Conservation (phyloP, 306 rosid species). For the Echinosophora koreensis region DNA sequence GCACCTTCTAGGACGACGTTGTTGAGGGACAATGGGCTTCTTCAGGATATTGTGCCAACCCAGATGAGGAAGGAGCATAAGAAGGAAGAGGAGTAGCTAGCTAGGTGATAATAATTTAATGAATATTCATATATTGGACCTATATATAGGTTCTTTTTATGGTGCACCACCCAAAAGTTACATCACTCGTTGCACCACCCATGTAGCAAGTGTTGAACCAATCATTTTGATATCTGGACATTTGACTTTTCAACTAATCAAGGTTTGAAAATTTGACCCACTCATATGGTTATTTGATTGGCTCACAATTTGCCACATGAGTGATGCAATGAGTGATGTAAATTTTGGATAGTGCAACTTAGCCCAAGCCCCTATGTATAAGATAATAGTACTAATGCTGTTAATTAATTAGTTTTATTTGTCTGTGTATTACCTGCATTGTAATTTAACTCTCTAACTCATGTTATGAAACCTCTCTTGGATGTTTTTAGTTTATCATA, state of each 20-base stretch:
- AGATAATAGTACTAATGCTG: not conserved
- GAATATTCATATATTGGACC: not conserved
- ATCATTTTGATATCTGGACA: too few relatives aligned
- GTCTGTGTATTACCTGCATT: slow-evolving; percentile 15
- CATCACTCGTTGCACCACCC: too few relatives aligned
- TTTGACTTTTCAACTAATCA: too few relatives aligned
- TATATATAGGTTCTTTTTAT: too few relatives aligned
- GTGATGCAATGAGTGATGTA: too few relatives aligned
- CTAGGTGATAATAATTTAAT: slow-evolving; percentile 4
- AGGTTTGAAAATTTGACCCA: too few relatives aligned
- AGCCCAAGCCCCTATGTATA: too few relatives aligned
- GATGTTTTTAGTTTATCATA: not conserved
- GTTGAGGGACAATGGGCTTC: slow-evolving; percentile 78
- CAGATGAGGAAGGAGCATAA: slow-evolving; percentile 61
- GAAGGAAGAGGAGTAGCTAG: slow-evolving; percentile 42
- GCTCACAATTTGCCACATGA: too few relatives aligned
- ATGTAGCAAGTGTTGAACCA: too few relatives aligned
- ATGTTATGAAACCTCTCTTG: not conserved
- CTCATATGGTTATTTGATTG: too few relatives aligned
- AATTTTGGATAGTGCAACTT: too few relatives aligned
- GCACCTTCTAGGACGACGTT: slow-evolving; percentile 34
- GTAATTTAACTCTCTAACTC: slow-evolving; percentile 36
- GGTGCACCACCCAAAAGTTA: too few relatives aligned
- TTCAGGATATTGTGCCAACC: slow-evolving; percentile 77
- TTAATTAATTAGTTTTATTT: not conserved